Evolutionary conservation across 2,329 filamentous ascomycete species (phyloP).

Genomic region (Pleomassaria siparia): DNA sequence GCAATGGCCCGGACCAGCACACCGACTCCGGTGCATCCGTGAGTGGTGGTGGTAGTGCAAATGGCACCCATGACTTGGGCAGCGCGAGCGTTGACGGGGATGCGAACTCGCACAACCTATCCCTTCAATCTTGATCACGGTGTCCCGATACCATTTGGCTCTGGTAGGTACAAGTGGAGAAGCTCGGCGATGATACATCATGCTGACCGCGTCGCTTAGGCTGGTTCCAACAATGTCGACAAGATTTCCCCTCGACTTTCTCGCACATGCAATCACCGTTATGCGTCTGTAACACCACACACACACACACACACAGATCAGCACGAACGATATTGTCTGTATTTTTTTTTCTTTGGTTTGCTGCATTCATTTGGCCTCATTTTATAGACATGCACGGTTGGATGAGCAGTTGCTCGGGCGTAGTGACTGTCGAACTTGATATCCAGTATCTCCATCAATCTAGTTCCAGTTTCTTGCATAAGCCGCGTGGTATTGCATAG

Average conservation of each 20-base stretch:
- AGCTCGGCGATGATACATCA: neutral
- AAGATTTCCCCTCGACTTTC: too few species aligned
- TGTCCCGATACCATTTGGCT: neutral
- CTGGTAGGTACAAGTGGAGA: neutral
- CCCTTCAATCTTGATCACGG: neutral
- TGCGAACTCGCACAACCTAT: neutral
- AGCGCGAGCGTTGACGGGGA: neutral
- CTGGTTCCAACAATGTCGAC: neutral
- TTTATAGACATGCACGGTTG: neutral
- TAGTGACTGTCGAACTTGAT: neutral
- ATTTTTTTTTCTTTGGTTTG: neutral
- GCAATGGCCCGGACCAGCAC: neutral
- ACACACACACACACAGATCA: too few species aligned
- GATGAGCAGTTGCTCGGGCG: neutral
- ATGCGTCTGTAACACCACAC: neutral
- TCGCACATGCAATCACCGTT: neutral
- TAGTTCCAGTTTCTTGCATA: neutral
- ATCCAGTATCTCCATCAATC: neutral
- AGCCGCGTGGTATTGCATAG: neutral
- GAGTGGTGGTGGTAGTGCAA: neutral
- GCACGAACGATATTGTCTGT: neutral
- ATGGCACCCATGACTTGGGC: neutral
- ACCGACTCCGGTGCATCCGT: neutral
- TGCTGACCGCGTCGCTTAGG: neutral
- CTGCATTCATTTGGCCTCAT: neutral